Base-by-base conservation (phyloP, 1,139 yeast genomes). In the Trichomonascaceae sp. region DNA sequence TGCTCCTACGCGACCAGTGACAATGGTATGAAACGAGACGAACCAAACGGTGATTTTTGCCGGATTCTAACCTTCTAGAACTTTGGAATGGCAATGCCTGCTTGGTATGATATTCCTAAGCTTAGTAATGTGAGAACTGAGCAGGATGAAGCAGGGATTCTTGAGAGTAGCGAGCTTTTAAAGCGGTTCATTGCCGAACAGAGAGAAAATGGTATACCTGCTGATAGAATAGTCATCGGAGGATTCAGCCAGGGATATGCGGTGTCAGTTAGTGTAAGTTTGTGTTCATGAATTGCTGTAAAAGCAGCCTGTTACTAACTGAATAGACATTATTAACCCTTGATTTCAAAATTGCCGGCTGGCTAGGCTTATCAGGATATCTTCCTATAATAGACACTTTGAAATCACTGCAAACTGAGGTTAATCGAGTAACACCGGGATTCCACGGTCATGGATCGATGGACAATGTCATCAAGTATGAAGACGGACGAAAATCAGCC, bases 241-340 rank as follows among this genome's bases (percentile, higher is more conserved):
- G 99, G 99, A 0, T 93, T 93, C 66, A 85, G 95, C 7, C 99
- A 93, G 71, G 99, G 99, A 56, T 96, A 90, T 50, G 93, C 96
- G 0, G 61, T 91, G 12, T 73, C 95, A 1, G 72, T 87, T 56
- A 91, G 90, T 32, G 60, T 57, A 52, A 32, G 60, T 55, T 27
- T 22, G 24, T 22, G 24, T 10, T 10, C 24, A 17, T 13, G 13
- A 17, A 6, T 27, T 10, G 20, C 19, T 17, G 18, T 15, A n/a
- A 19, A n/a, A 10, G 13, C 43, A 46, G 39, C 12, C 3, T 15
- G 27, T 15, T n/a, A 48, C 44, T 32, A 47, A 47, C 1, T 20
- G 32, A 10, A 15, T 27, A 55, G 54, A 59, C 72, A 3, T 57
- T 63, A 0, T 54, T 59, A 22, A 56, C 61, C 5, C 51, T 79